Conservation (phyloP, 2,329 filamentous ascomycete species). For the Paradendryphiella salina region DNA sequence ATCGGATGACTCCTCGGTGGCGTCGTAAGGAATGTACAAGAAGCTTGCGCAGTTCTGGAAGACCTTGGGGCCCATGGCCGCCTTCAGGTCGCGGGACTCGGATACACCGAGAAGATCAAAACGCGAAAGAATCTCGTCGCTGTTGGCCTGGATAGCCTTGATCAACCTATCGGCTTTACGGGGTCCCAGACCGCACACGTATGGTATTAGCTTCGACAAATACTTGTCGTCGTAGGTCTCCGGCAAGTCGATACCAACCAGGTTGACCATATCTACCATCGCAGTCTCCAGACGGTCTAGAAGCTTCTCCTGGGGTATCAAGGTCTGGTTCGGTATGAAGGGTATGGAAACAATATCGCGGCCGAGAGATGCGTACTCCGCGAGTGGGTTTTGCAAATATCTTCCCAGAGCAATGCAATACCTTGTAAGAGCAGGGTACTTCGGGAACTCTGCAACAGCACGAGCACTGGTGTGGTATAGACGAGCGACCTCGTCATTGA, state of each 20-base stretch:
- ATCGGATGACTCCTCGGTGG: constrained; percentile 79
- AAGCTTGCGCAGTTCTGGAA: constrained; percentile 99
- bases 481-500: constrained; percentile 96
- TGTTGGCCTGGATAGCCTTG: constrained; percentile 90
- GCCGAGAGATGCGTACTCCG: constrained; percentile 92
- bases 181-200: constrained; percentile 86
- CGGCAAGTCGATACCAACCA: constrained; percentile 93
- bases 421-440: constrained; percentile 73
- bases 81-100: constrained; percentile 54
- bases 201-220: constrained; percentile 85
- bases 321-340: constrained; percentile 87
- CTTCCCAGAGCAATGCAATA: constrained; percentile 89
- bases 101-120: constrained; percentile 88
- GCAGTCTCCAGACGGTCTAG: constrained; percentile 87
- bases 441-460: constrained; percentile 78
- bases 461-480: constrained; percentile 90
- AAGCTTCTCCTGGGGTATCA: constrained; percentile 85
- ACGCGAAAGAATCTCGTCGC: constrained; percentile 79
- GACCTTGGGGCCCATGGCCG: constrained; percentile 76
- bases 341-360: constrained; percentile 83
- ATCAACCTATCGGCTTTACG: constrained; percentile 83
- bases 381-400: constrained; percentile 93
- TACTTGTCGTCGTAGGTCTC: constrained; percentile 82
- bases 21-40: constrained; percentile 84
- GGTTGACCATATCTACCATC: constrained; percentile 97